Conservation (phyloP, 2,329 filamentous ascomycete species). For the Penicillium concentricum region DNA sequence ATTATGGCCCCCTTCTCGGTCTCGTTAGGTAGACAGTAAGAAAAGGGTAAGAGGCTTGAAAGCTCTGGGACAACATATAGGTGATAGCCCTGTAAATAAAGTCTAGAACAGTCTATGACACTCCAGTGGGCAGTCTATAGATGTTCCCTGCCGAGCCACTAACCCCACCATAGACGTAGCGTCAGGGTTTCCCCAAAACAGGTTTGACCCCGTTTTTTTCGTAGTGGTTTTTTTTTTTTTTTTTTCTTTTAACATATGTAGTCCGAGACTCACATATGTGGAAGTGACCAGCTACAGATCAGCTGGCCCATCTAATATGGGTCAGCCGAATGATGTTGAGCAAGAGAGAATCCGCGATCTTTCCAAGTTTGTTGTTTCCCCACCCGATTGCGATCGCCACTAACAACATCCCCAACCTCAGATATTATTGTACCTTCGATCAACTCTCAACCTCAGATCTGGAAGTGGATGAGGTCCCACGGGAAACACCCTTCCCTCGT, state of each 20-base stretch:
- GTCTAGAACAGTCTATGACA: no score
- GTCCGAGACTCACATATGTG: no score
- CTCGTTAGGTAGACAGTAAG: no score
- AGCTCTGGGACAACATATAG: no score
- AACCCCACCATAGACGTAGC: not conserved
- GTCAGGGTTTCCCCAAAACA: not conserved
- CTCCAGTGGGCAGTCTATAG: no score
- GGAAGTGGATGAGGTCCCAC: not conserved
- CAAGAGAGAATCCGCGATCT: constrained; percentile 20
- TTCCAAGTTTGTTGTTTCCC: constrained; percentile 12
- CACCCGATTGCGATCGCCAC: not conserved
- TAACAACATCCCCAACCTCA: constrained; percentile 6
- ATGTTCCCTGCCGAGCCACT: not conserved
- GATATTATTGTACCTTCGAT: constrained; percentile 19
- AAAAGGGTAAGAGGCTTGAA: no score
- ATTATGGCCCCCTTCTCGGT: no score
- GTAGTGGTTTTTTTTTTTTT: not conserved
- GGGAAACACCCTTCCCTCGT: not conserved
- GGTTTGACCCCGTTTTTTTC: not conserved
- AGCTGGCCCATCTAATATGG: constrained; percentile 8
- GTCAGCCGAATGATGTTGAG: constrained; percentile 13
- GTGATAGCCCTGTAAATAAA: no score
- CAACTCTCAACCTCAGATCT: not conserved
- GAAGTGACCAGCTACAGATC: not conserved
- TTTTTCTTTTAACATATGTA: not conserved